A percentile compares a stretch with the other conserved stretches of the same genome.
Evolutionary conservation across 2,329 filamentous ascomycete genomes (phyloP).

Genomic region (Lomentospora prolificans): DNA sequence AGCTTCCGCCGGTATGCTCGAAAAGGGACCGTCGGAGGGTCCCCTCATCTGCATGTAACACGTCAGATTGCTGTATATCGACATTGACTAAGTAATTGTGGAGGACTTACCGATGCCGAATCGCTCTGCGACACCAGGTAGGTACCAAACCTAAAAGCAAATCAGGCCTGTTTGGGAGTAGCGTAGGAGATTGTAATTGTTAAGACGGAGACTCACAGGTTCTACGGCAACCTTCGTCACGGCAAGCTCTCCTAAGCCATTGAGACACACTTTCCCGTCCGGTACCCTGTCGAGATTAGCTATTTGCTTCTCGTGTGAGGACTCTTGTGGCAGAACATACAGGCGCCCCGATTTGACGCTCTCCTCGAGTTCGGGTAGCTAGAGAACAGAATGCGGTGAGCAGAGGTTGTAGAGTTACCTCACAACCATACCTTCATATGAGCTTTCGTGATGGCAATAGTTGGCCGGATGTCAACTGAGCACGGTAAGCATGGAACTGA

Average conservation of each 20-base stretch:
- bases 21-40: constrained; percentile 79
- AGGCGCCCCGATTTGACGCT: constrained; percentile 74
- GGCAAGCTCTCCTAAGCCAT: constrained; percentile 73
- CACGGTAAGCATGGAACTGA: constrained; percentile 1
- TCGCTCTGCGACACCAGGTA: constrained; percentile 78
- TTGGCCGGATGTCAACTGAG: constrained; percentile 72
- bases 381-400: constrained; percentile 9
- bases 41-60: constrained; percentile 56
- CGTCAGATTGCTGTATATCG: constrained; percentile 16
- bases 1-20: constrained; percentile 91
- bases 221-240: constrained; percentile 97
- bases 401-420: background rate
- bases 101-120: constrained; percentile 69
- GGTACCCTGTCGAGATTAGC: constrained; percentile 30
- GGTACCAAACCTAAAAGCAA: constrained; percentile 57
- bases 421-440: constrained; percentile 62
- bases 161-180: constrained; percentile 8
- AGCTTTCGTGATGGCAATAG: constrained; percentile 83
- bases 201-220: constrained; percentile 48
- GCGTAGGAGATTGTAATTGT: background rate
- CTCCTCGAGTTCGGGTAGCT: constrained; percentile 84
- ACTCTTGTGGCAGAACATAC: constrained; percentile 23
- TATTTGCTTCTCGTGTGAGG: background rate
- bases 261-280: constrained; percentile 86
- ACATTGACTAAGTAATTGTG: background rate